Evolutionary conservation across 345 rosid species (phyloP).

Genomic region (Dimocarpus longan): DNA sequence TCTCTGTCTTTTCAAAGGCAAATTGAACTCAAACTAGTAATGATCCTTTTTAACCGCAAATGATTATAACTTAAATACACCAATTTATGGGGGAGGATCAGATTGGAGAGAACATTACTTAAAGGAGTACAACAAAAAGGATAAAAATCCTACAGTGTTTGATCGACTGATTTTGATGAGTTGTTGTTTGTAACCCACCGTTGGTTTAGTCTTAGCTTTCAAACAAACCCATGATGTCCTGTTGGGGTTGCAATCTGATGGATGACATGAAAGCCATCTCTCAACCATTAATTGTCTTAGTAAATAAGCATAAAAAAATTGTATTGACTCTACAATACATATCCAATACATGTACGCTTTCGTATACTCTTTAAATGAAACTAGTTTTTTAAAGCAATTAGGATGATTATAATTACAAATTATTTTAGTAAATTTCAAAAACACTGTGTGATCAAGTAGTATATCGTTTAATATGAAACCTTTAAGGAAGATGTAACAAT

Average conservation of each 20-base stretch:
- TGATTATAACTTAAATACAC: neutral
- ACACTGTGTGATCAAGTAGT: too few species aligned
- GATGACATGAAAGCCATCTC: conserved; percentile 46
- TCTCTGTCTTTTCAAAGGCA: neutral
- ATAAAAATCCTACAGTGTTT: neutral
- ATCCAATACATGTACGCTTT: neutral
- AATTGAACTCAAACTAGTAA: neutral
- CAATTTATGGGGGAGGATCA: neutral
- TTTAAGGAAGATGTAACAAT: neutral
- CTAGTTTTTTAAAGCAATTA: conserved; percentile 1
- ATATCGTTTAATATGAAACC: too few species aligned
- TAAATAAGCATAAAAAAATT: conserved; percentile 27
- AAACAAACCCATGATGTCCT: conserved; percentile 25
- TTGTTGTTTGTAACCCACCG: conserved; percentile 38
- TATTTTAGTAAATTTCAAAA: too few species aligned
- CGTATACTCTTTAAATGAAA: neutral
- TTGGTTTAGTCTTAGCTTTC: conserved; percentile 47
- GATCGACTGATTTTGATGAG: neutral
- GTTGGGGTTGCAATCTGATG: conserved; percentile 27
- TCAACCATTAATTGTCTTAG: conserved; percentile 41
- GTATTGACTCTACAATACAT: neutral
- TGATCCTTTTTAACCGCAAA: conserved; percentile 4
- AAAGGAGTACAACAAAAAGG: neutral
- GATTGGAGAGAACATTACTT: neutral
- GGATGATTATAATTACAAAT: neutral